Evolutionary conservation across 179 eudicot genomes (phyloP).

Genomic region (Carnegiea gigantea): DNA sequence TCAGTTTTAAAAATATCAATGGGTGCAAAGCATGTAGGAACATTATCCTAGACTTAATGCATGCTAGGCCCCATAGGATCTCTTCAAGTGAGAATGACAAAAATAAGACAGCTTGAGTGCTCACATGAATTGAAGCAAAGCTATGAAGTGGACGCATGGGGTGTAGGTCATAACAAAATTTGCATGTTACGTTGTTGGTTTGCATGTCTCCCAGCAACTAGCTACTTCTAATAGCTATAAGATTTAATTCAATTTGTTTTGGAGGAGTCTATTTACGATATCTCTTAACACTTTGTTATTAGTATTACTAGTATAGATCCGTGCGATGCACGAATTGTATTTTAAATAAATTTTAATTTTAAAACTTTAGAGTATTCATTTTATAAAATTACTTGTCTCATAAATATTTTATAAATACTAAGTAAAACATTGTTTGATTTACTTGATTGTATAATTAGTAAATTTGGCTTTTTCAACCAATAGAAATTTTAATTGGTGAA

Average conservation of each 20-base stretch:
- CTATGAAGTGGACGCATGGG: constrained; percentile 8
- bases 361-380: no score
- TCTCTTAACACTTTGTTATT: background rate
- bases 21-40: no score
- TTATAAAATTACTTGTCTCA: no score
- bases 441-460: no score
- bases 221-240: background rate
- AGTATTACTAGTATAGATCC: no score
- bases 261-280: background rate
- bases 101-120: background rate
- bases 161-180: background rate
- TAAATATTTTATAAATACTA: no score
- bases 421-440: no score
- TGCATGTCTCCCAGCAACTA: background rate
- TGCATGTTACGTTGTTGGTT: background rate
- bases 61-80: background rate
- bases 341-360: no score
- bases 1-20: no score
- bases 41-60: background rate
- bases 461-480: no score
- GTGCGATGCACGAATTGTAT: no score
- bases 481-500: no score
- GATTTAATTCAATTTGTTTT: background rate
- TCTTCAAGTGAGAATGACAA: background rate
- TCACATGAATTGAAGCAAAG: constrained; percentile 7